phyloP scores from a whole-genome alignment of 1,284 basidiomycete species.

The Sporisorium reilianum region DNA sequence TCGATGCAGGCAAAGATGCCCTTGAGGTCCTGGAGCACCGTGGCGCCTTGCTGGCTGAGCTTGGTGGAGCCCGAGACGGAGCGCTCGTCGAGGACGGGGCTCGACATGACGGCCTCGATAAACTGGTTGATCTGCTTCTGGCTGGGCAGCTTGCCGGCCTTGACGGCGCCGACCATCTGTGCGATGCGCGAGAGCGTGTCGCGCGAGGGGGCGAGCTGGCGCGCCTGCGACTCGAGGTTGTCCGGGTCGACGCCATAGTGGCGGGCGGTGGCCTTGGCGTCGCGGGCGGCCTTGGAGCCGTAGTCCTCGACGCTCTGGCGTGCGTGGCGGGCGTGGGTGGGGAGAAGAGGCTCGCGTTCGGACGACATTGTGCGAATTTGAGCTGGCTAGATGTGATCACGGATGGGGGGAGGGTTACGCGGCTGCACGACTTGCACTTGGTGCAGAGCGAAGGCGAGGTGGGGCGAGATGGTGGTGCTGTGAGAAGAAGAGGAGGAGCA shows the following conservation, averaged over 20 bases:
- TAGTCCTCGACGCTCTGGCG: constrained; percentile 31
- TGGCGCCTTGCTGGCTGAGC: constrained; percentile 53
- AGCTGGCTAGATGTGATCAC: background rate
- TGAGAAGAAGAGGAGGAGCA: background rate
- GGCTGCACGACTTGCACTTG: background rate
- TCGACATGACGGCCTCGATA: constrained; percentile 49
- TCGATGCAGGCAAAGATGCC: constrained; percentile 55
- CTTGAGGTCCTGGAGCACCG: constrained; percentile 52
- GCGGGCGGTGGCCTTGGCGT: constrained; percentile 43
- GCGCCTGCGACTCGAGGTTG: constrained; percentile 31
- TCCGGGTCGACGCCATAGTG: constrained; percentile 49
- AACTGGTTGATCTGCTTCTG: constrained; percentile 51
- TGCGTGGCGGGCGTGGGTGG: constrained; percentile 38
- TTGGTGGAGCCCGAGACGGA: constrained; percentile 42
- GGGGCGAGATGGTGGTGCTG: background rate
- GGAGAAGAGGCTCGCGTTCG: constrained; percentile 51
- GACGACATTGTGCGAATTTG: constrained; percentile 25
- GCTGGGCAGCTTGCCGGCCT: constrained; percentile 54
- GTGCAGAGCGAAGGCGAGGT: background rate
- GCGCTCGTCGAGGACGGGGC: constrained; percentile 54
- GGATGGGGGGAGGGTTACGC: too few species aligned
- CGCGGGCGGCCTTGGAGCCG: constrained; percentile 31
- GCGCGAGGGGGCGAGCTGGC: constrained; percentile 45
- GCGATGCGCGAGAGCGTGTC: constrained; percentile 45
- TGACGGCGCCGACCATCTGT: constrained; percentile 50